These are phyloP conservation scores for Pterulicium gracile DNA, from an alignment of 1,284 basidiomycete species.

Conservation along the genomic window DNA sequence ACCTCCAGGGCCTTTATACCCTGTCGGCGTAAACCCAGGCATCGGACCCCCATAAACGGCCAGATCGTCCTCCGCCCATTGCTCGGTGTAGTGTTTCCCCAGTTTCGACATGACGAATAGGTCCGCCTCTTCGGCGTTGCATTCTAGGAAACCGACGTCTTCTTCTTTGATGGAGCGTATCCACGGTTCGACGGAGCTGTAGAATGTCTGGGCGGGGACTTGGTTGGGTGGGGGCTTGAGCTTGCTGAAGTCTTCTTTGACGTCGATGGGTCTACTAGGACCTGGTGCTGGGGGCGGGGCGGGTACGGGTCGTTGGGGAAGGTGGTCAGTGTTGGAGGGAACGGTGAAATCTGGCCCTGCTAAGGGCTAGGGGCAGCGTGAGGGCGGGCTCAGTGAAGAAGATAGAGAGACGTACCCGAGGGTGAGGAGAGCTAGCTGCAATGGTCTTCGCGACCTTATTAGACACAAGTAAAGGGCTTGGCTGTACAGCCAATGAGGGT, in stretches of 20 bases:
- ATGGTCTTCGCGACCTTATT: not conserved
- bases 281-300: constrained; percentile 62
- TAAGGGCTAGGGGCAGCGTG: constrained; percentile 20
- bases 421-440: constrained; percentile 1
- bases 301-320: constrained; percentile 57
- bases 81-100: constrained; percentile 31
- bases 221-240: constrained; percentile 58
- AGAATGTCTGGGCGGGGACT: constrained; percentile 63
- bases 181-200: constrained; percentile 79
- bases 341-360: constrained; percentile 48
- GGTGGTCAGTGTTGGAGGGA: constrained; percentile 36
- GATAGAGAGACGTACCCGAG: constrained; percentile 30
- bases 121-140: constrained; percentile 80
- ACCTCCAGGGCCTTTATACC: constrained; percentile 14
- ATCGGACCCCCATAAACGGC: constrained; percentile 26
- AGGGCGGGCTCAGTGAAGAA: constrained; percentile 6
- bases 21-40: constrained; percentile 12
- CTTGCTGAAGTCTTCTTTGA: constrained; percentile 81
- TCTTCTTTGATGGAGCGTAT: constrained; percentile 80
- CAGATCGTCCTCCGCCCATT: constrained; percentile 30
- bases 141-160: constrained; percentile 82
- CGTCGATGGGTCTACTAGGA: constrained; percentile 73
- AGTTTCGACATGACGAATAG: constrained; percentile 80
- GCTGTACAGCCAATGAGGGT: not conserved
- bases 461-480: not conserved